Evolutionary conservation across 495 filamentous ascomycete species (phyloP), one percentile per base, ranked within the genome.

Genomic region (Articulospora tetracladia): DNA sequence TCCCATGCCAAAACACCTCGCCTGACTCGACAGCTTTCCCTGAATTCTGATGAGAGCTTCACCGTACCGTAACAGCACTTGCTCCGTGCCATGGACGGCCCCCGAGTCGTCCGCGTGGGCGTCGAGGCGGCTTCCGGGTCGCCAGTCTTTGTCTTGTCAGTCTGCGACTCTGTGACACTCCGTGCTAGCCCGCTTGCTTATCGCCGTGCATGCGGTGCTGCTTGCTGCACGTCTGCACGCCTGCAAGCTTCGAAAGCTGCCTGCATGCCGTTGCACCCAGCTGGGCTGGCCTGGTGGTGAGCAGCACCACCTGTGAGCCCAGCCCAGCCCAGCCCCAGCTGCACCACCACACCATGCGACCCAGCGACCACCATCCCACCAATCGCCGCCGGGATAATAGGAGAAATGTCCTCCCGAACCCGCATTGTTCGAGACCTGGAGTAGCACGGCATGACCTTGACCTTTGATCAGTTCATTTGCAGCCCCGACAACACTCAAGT

Each of bases 191-290:
- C 39, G 34, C 30, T 36, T 50, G 41, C 56, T 58, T 58, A 58
- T 58, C 56, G 56, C 56, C 47, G 30, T 58, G 56, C 46, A 53
- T 53, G 23, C 17, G 41, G 41, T n/a, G n/a, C n/a, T n/a, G n/a
- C n/a, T n/a, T n/a, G n/a, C n/a, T n/a, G n/a, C n/a, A n/a, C n/a
- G n/a, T n/a, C n/a, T n/a, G n/a, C n/a, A n/a, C n/a, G n/a, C n/a
- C n/a, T n/a, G n/a, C n/a, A n/a, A n/a, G n/a, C n/a, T n/a, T n/a
- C n/a, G n/a, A n/a, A n/a, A n/a, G n/a, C n/a, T n/a, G n/a, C n/a
- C n/a, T n/a, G n/a, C n/a, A n/a, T n/a, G n/a, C n/a, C n/a, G n/a
- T n/a, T n/a, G n/a, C n/a, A n/a, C n/a, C n/a, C n/a, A n/a, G n/a
- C n/a, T n/a, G n/a, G n/a, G n/a, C n/a, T n/a, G n/a, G n/a, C n/a